Base-by-base conservation (phyloP, 75 land plant genomes). In the Adiantum capillusveneris region DNA sequence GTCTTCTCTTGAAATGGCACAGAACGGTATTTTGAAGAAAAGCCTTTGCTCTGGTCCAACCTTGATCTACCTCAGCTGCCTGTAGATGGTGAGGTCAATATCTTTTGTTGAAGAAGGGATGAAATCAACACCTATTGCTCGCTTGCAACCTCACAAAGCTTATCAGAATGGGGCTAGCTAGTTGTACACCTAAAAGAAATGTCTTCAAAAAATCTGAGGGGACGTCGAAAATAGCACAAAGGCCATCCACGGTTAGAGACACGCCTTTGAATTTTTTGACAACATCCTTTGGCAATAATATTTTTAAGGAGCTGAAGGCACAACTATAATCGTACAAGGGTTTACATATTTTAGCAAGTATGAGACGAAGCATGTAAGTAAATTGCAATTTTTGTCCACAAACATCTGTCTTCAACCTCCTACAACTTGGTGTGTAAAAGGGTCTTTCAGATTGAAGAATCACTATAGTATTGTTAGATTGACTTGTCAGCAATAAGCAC, bases 211-310 rank as follows among this genome's bases (percentile, higher is more conserved):
- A 79, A 31, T 59, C 81, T 45, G 72, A 43, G 0, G 87, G 75
- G 31, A 84, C 96, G 77, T 94, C 96, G 76, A 94, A 89, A 9
- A 94, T 87, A 0, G 96, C 96, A 57, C 90, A 83, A 54, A 37
- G 79, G 34, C 85, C 96, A 74, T 89, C 96, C 49, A 73, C 80
- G 1, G 96, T 94, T 2, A 94, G 68, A 34, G 84, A 61, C 66
- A 94, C 55, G 29, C 85, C 85, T 56, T 75, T 73, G 20, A 94
- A 66, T 50, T 66, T 70, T 34, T 71, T 74, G 51, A 86, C 72
- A 53, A 65, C 69, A 3, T 88, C 88, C 44, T 94, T 96, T 19
- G 90, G 79, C 56, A 94, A 44, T 43, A 76, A 71, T 44, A 81
- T 79, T 50, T 79, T 70, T 59, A 94, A 63, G 9, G 68, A 51